Evolutionary conservation across 1,139 yeast species (phyloP), one percentile per base, ranked within the genome.

Genomic region (Saccharomyces hybrid): DNA sequence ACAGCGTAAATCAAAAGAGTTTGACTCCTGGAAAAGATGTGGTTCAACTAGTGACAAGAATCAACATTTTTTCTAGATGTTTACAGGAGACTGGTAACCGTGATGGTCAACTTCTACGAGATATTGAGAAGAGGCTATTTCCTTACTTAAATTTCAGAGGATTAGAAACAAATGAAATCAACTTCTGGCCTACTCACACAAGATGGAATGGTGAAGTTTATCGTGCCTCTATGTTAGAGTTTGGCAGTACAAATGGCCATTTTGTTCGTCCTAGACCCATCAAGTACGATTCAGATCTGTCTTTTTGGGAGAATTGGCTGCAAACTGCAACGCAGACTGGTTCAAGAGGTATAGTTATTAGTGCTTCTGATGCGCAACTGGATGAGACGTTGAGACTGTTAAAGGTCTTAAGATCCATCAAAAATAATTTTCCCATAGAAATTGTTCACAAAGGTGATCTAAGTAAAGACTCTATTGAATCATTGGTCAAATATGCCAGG

Each of bases 281-380:
- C 38, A 32, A 32, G n/a, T 32, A 13, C 1, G 20, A 32, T 32
- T 13, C 38, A 32, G 38, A 5, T 32, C 38, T 32, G 14, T 32
- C 38, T 32, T 32, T 32, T 32, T 32, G 38, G 38, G 38, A 32
- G 14, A 32, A 32, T 32, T 32, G 38, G 38, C 14, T 32, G 38
- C 38, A 32, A 13, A 32, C 14, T 11, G 14, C 14, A 32, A 32
- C 38, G n/a, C 38, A 32, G 14, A n/a, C 14, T 32, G 38, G 38
- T 32, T 32, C 38, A 9, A 50, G 34, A 46, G 52, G 52, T 23
- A 50, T 50, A 27, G 52, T 50, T 13, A 32, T 31, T 6, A 44
- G 44, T 14, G 46, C 47, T 31, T 23, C 34, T 11, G 46, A 30
- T 5, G 49, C 9, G 4, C 49, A 50, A 2, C 23, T 31, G n/a